phyloP scores from a whole-genome alignment of 2,329 filamentous ascomycete genomes.

The Apiospora arundinis region DNA sequence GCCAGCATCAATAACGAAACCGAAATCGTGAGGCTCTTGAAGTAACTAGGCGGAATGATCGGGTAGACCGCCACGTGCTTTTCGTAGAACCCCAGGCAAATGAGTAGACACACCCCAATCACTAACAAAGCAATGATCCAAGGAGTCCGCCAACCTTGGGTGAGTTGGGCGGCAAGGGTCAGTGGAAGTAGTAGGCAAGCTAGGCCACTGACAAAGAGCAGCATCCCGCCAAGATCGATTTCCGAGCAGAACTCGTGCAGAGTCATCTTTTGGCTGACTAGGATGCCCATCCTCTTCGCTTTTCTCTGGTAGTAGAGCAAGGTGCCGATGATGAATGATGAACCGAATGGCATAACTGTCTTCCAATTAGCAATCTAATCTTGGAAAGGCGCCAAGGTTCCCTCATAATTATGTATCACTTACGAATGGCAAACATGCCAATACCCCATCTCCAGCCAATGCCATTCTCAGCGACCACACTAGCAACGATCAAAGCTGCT shows the following conservation, averaged over 20 bases:
- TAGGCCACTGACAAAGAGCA: conserved; percentile 55
- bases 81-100: conserved; percentile 55
- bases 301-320: conserved; percentile 56
- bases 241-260: conserved; percentile 44
- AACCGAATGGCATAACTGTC: conserved; percentile 54
- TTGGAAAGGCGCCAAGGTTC: too few species aligned
- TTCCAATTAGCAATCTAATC: accelerated
- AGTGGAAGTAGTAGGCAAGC: conserved; percentile 54
- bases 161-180: conserved; percentile 49
- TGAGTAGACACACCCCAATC: conserved; percentile 48
- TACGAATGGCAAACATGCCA: conserved; percentile 58
- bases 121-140: conserved; percentile 53
- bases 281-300: conserved; percentile 52
- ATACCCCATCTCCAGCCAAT: conserved; percentile 63
- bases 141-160: conserved; percentile 49
- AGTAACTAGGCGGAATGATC: conserved; percentile 52
- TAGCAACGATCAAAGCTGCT: conserved; percentile 54
- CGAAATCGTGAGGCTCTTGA: conserved; percentile 50
- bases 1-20: conserved; percentile 47
- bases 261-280: conserved; percentile 38
- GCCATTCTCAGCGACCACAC: conserved; percentile 42
- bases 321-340: conserved; percentile 54
- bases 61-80: conserved; percentile 49
- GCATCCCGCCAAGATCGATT: conserved; percentile 48
- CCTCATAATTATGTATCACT: neutral